A percentile compares a stretch with the other conserved stretches of the same genome.
These are phyloP conservation scores for Monosporascus sp. DNA, from an alignment of 2,329 filamentous ascomycete genomes.

Conservation along the genomic window DNA sequence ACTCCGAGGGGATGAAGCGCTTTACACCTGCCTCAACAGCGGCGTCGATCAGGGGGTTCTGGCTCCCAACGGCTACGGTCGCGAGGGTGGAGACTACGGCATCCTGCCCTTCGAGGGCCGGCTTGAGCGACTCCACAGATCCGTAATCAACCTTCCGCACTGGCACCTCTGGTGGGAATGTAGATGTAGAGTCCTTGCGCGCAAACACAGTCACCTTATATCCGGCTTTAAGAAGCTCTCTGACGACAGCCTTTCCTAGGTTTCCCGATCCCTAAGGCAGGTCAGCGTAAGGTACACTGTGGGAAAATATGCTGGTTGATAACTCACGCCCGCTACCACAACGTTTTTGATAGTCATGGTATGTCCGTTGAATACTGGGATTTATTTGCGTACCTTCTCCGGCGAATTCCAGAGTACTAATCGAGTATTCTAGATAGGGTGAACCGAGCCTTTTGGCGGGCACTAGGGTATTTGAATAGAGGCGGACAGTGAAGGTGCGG, in stretches of 20 bases:
- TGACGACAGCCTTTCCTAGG: conserved; percentile 21
- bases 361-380: neutral
- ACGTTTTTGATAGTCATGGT: conserved; percentile 11
- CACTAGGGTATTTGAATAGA: neutral
- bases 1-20: conserved; percentile 54
- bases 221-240: conserved; percentile 24
- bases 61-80: conserved; percentile 35
- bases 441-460: too few species aligned
- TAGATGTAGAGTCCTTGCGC: conserved; percentile 36
- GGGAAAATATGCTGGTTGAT: neutral
- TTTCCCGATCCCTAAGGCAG: conserved; percentile 26
- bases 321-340: conserved; percentile 14
- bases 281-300: neutral
- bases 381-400: too few species aligned
- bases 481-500: neutral
- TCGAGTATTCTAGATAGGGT: too few species aligned
- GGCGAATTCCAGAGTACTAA: too few species aligned
- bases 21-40: conserved; percentile 51
- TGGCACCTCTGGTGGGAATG: conserved; percentile 30
- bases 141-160: conserved; percentile 45
- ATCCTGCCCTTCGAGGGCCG: conserved; percentile 48
- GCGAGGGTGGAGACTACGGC: conserved; percentile 48
- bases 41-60: conserved; percentile 49
- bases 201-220: conserved; percentile 48
- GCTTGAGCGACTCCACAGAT: conserved; percentile 36